Evolutionary conservation across 2,329 filamentous ascomycete species (phyloP), one percentile per base, ranked within the genome.

Genomic region (Penicillium capsulatum): DNA sequence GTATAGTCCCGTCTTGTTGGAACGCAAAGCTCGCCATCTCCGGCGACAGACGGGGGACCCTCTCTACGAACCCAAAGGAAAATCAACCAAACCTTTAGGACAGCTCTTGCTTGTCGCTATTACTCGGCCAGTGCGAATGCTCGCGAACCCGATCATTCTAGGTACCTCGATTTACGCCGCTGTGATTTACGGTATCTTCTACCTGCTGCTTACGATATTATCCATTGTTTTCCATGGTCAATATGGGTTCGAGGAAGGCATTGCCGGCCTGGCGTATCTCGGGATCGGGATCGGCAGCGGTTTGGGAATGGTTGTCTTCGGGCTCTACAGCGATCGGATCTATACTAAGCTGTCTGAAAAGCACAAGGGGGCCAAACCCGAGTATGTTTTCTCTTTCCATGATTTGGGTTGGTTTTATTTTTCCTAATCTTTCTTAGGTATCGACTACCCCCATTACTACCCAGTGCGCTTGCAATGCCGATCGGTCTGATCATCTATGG

Each of bases 1-100:
- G 1, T 63, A 63, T 38, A 54, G 55, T 3, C 55, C 60, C 0
- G 44, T 59, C 2, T 47, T 65, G 10, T 48, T 64, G 5, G 42
- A 47, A 16, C 52, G 55, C 6, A 57, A 55, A 36, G 58, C 54
- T 1, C 54, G 53, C 15, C 45, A 42, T n/a, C 45, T 64, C 22
- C 50, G 55, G 17, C 50, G 52, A 19, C 53, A 55, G 28, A 59
- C 57, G 0, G 57, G 56, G 10, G 53, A 58, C 19, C 19, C 34
- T 5, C 26, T 28, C 26, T 28, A 28, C 13, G 6, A n/a, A 28
- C 6, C 11, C 26, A 28, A 28, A 28, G 11, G 11, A 6, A 28
- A 28, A n/a, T 28, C 26, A n/a, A 6, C 5, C 5, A 28, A 28
- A 14, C 4, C 6, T 11, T 28, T 28, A 5, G 26, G 26, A 7